A percentile compares a stretch with the other conserved stretches of the same genome.
Evolutionary conservation across 1,284 basidiomycete genomes (phyloP).

Genomic region (Ustilago cynodontis): DNA sequence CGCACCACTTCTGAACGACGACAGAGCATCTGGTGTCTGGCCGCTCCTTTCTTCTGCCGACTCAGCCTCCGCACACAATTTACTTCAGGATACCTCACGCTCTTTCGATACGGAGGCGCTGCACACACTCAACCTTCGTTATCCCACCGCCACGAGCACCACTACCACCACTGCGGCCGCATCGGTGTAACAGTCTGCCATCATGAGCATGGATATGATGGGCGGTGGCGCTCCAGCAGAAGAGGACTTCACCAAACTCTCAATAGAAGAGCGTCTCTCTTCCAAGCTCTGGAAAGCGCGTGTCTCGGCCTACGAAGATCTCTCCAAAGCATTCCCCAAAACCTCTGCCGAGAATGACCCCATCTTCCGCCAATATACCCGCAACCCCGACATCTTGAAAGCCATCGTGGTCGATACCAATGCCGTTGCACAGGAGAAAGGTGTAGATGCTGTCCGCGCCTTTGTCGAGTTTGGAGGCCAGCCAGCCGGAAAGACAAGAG

Average conservation of each 20-base stretch:
- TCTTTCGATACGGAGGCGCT: not conserved
- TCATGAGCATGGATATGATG: conserved; percentile 52
- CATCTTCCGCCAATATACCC: conserved; percentile 87
- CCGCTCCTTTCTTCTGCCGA: not conserved
- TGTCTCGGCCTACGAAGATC: conserved; percentile 89
- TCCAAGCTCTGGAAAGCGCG: conserved; percentile 93
- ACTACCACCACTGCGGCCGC: not conserved
- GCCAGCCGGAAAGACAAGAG: conserved; percentile 77
- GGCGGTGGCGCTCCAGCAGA: conserved; percentile 72
- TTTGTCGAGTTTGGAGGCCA: conserved; percentile 93
- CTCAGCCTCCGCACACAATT: not conserved
- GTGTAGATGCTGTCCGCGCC: conserved; percentile 79
- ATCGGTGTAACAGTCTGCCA: not conserved
- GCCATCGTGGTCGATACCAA: conserved; percentile 78
- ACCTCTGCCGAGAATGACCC: conserved; percentile 91
- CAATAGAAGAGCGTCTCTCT: conserved; percentile 82
- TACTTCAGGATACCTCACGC: not conserved
- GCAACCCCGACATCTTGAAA: conserved; percentile 75
- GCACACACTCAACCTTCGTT: not conserved
- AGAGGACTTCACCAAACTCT: conserved; percentile 89
- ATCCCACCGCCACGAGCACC: not conserved
- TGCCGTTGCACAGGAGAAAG: conserved; percentile 98
- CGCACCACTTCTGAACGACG: not conserved
- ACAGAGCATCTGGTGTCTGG: not conserved
- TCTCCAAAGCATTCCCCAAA: conserved; percentile 72